phyloP scores from a whole-genome alignment of 1,139 yeast genomes.

The Diutina neorugosa region DNA sequence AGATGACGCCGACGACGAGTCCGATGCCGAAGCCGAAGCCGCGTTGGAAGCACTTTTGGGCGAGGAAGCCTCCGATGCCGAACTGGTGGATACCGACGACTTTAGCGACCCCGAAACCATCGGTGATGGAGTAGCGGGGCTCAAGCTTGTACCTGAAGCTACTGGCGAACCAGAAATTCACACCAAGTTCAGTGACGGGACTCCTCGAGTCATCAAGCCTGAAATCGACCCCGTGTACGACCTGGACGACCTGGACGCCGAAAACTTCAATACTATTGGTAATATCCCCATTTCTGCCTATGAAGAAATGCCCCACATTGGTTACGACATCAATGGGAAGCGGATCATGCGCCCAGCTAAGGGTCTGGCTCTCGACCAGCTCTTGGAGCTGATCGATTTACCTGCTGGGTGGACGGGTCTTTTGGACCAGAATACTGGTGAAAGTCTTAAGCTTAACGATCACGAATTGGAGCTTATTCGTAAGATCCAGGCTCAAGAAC shows the following conservation, averaged over 20 bases:
- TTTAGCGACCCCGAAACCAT: conserved; percentile 44
- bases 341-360: conserved; percentile 98
- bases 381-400: conserved; percentile 79
- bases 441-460: conserved; percentile 69
- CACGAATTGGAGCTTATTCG: conserved; percentile 86
- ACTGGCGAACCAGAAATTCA: conserved; percentile 17
- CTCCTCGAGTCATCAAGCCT: conserved; percentile 63
- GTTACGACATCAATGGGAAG: conserved; percentile 94
- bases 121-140: conserved; percentile 35
- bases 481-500: conserved; percentile 76
- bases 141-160: conserved; percentile 24
- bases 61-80: conserved; percentile 43
- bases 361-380: conserved; percentile 84
- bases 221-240: conserved; percentile 90
- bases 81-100: conserved; percentile 15
- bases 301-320: conserved; percentile 95
- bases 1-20: conserved; percentile 17
- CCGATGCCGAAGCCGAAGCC: conserved; percentile 26
- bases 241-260: conserved; percentile 84
- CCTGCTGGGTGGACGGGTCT: conserved; percentile 99
- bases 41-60: conserved; percentile 18
- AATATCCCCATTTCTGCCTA: conserved; percentile 86
- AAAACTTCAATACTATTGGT: conserved; percentile 81
- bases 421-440: conserved; percentile 81
- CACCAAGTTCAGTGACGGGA: conserved; percentile 68